These are phyloP conservation scores for Kodamaea kaohsiungensis DNA, from an alignment of 805 yeast genomes.

Conservation along the genomic window DNA sequence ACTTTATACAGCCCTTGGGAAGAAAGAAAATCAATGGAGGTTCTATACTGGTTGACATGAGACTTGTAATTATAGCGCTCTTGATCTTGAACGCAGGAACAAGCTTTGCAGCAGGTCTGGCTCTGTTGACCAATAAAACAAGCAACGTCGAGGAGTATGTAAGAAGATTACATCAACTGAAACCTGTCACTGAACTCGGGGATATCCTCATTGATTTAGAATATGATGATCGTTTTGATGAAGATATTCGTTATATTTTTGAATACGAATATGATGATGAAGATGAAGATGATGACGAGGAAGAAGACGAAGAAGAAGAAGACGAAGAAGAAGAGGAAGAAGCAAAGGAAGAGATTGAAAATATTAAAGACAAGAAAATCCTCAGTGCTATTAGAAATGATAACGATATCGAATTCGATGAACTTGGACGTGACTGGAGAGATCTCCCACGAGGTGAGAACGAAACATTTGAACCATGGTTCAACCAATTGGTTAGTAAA, in stretches of 20 bases:
- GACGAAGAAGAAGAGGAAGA: slow-evolving; percentile 21
- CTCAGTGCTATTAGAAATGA: slow-evolving; percentile 7
- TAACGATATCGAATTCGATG: slow-evolving; percentile 49
- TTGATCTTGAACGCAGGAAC: slow-evolving; percentile 29
- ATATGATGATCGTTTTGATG: slow-evolving; percentile 66
- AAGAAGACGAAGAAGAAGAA: slow-evolving; percentile 17
- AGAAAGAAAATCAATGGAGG: slow-evolving; percentile 59
- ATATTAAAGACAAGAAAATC: slow-evolving; percentile 17
- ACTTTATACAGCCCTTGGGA: slow-evolving; percentile 68
- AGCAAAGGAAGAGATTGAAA: slow-evolving; percentile 20
- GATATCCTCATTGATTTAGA: slow-evolving; percentile 57
- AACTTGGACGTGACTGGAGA: slow-evolving; percentile 68
- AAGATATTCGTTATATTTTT: slow-evolving; percentile 62
- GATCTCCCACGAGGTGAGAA: slow-evolving; percentile 67
- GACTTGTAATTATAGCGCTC: slow-evolving; percentile 58
- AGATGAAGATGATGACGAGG: slow-evolving; percentile 17
- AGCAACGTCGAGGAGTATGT: slow-evolving; percentile 10
- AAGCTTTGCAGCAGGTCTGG: slow-evolving; percentile 11
- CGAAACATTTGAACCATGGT: slow-evolving; percentile 23
- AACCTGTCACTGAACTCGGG: slow-evolving; percentile 43
- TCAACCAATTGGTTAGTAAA: slow-evolving; percentile 17
- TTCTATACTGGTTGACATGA: slow-evolving; percentile 55
- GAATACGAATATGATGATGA: slow-evolving; percentile 51
- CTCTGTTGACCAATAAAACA: background rate
- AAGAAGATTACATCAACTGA: slow-evolving; percentile 21